These are phyloP conservation scores for Daldinia grandis DNA, from an alignment of 495 filamentous ascomycete genomes.

Conservation along the genomic window DNA sequence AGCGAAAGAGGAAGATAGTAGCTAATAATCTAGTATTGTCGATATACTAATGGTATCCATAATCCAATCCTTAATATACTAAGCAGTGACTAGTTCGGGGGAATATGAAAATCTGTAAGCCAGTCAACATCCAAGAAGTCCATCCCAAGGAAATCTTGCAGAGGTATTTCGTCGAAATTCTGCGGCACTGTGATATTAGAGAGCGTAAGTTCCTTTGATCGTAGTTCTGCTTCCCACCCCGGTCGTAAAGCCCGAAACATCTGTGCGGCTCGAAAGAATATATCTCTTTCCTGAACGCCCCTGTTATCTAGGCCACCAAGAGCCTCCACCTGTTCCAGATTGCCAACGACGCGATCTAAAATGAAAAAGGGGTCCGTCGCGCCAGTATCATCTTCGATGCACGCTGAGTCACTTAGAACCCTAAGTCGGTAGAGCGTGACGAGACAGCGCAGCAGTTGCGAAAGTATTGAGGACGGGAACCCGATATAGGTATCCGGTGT, in stretches of 20 bases:
- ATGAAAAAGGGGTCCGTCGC: neutral
- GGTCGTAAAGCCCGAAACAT: neutral
- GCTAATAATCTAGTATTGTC: neutral
- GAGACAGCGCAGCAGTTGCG: neutral
- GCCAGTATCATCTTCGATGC: neutral
- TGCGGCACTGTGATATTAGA: neutral
- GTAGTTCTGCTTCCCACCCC: neutral
- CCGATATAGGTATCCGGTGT: neutral
- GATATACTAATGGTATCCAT: neutral
- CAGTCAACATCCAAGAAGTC: neutral
- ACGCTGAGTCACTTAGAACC: neutral
- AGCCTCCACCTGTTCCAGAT: neutral
- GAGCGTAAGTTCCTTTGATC: neutral
- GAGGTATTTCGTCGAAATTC: neutral
- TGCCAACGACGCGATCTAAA: neutral
- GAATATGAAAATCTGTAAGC: neutral
- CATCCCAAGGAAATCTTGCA: neutral
- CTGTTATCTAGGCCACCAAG: neutral
- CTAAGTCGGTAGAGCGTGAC: neutral
- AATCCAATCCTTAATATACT: neutral
- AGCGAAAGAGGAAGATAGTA: neutral
- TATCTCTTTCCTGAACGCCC: neutral
- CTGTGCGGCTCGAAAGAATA: conserved; percentile 3
- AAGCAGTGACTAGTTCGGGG: neutral
- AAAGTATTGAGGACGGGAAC: conserved; percentile 6